Percentiles rank a stretch among this genome's conserved stretches.
Evolutionary conservation across 148 eudicot genomes (phyloP).

Genomic region (Rhododendron kiyosumense): DNA sequence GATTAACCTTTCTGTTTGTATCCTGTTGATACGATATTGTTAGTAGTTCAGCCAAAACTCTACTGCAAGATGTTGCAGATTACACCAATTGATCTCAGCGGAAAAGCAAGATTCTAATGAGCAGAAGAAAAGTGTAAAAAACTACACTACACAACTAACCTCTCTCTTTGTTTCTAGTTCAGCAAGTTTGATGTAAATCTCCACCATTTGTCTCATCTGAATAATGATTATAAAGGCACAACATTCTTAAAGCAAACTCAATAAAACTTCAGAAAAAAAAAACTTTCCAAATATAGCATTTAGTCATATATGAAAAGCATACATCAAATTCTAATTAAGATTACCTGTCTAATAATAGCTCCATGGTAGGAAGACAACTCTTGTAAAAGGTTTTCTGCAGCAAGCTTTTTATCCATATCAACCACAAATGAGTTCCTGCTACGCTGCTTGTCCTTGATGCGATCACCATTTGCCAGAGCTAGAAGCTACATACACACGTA

Average conservation of each 20-base stretch:
- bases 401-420: slow-evolving; percentile 87
- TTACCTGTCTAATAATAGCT: slow-evolving; percentile 72
- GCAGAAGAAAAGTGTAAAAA: slow-evolving; percentile 1
- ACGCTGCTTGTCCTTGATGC: slow-evolving; percentile 95
- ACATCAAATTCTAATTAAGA: not conserved
- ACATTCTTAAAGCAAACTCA: not conserved
- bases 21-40: slow-evolving; percentile 49
- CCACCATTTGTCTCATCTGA: slow-evolving; percentile 98
- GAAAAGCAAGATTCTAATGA: not conserved
- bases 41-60: slow-evolving; percentile 6
- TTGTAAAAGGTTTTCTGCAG: slow-evolving; percentile 82
- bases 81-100: not conserved
- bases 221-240: not conserved
- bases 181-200: slow-evolving; percentile 90
- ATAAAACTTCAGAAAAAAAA: not conserved
- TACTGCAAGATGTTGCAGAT: not conserved
- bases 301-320: not conserved
- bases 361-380: slow-evolving; percentile 78
- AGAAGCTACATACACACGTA: slow-evolving; percentile 46
- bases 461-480: slow-evolving; percentile 95
- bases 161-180: slow-evolving; percentile 94
- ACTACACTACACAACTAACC: slow-evolving; percentile 30
- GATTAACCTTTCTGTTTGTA: slow-evolving; percentile 60
- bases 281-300: not conserved
- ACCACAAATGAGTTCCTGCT: slow-evolving; percentile 97